Base-by-base conservation (phyloP, 2,329 filamentous ascomycete species). In the Monilinia aucupariae region DNA sequence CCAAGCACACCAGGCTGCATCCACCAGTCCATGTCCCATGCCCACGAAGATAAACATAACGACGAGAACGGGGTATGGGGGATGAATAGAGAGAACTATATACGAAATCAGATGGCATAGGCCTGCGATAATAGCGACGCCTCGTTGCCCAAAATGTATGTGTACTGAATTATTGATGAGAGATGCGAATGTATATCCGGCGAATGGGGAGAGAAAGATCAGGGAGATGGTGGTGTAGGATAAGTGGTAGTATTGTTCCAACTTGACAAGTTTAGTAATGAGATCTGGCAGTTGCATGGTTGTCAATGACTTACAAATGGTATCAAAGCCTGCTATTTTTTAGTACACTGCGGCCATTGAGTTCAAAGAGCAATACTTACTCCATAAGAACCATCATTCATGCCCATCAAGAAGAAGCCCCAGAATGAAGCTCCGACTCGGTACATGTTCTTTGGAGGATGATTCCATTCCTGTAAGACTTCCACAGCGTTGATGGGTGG, bases 11-110 rank as follows among this genome's bases (percentile, higher is more conserved):
- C 81, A 86, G 4, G 77, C 82, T 63, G 78, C 80, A 67, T 85
- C 88, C 62, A 84, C 80, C 22, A 91, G 75, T 5, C 89, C 89
- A 71, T 87, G 90, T 0, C 88, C 89, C 59, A 90, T 85, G 1
- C 88, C 89, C 2, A 84, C 81, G 10, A 91, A 74, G 50, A 86
- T 79, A 71, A 88, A 85, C 30, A 86, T 79, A 22, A 89, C 74
- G 2, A 88, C 83, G 0, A 92, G 75, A 0, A 84, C 83, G 0
- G 86, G 82, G 69, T 86, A 91, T 0, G 87, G 86, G 0, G 88
- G 89, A 71, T 91, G 89, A 3, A 86, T 76, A 7, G 82, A 81
- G 62, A 89, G 81, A 1, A 66, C 49, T 0, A 65, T 50, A 32
- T 67, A 68, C 13, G 67, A 45, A 9, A 66, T 54, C 15, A 68